Evolutionary conservation across 176 grass and related monocot genomes (phyloP).

Genomic region (Aegilops tauschii): DNA sequence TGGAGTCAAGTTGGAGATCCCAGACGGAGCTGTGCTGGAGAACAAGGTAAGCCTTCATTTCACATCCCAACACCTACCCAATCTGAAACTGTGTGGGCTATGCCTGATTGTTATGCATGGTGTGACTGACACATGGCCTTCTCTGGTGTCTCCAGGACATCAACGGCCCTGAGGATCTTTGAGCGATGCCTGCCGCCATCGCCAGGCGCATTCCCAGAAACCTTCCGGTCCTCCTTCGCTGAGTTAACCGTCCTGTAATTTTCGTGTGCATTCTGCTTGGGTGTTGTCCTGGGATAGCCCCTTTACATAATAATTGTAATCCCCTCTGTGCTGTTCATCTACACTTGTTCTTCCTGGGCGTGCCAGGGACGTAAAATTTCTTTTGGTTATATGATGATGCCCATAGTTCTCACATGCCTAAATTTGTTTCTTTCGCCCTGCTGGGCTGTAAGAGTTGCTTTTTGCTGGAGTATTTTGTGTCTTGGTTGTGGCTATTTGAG

Average conservation of each 20-base stretch:
- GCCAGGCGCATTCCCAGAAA: constrained; percentile 15
- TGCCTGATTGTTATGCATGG: background rate
- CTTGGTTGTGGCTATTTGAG: background rate
- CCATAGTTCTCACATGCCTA: background rate
- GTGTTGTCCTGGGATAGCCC: background rate
- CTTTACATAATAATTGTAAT: constrained; percentile 54
- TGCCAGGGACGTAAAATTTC: constrained; percentile 30
- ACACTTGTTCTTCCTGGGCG: constrained; percentile 39
- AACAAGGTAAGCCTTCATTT: constrained; percentile 56
- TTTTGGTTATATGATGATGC: constrained; percentile 23
- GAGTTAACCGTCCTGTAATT: constrained; percentile 43
- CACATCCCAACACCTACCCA: background rate
- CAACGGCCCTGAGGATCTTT: constrained; percentile 64
- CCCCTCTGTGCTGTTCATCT: constrained; percentile 18
- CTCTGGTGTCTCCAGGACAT: constrained; percentile 41
- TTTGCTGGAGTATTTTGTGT: background rate
- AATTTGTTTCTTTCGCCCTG: background rate
- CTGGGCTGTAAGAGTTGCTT: background rate
- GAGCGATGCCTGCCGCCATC: constrained; percentile 1
- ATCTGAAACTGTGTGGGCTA: background rate
- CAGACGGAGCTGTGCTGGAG: constrained; percentile 64
- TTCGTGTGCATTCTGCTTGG: constrained; percentile 27
- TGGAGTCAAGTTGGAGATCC: constrained; percentile 70
- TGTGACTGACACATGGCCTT: background rate
- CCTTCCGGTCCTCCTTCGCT: background rate